Evolutionary conservation across 2,329 filamentous ascomycete species (phyloP).

Genomic region (Davidsoniella eucalypti): DNA sequence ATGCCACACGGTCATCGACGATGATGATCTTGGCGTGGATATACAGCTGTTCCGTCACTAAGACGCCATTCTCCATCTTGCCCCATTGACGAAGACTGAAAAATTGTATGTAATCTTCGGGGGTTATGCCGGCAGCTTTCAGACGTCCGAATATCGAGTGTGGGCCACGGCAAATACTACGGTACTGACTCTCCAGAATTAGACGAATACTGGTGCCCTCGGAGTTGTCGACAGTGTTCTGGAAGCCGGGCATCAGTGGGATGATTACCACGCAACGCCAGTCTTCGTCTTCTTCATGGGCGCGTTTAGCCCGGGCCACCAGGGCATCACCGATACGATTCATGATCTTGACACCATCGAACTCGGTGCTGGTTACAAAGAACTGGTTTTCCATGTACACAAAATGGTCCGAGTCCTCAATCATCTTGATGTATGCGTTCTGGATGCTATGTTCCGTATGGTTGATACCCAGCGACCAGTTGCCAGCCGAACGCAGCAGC

Average conservation of each 20-base stretch:
- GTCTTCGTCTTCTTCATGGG: conserved; percentile 65
- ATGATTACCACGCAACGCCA: conserved; percentile 87
- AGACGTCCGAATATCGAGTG: conserved; percentile 82
- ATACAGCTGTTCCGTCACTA: conserved; percentile 92
- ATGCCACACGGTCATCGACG: conserved; percentile 79
- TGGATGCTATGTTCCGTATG: conserved; percentile 88
- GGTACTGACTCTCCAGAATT: conserved; percentile 94
- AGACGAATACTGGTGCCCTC: conserved; percentile 87
- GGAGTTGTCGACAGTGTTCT: conserved; percentile 86
- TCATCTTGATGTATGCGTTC: conserved; percentile 87
- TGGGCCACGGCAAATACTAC: conserved; percentile 86
- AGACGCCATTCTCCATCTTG: conserved; percentile 64
- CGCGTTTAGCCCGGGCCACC: conserved; percentile 77
- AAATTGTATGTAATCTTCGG: conserved; percentile 90
- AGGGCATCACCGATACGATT: conserved; percentile 91
- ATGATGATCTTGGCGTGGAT: conserved; percentile 97
- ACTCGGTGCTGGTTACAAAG: conserved; percentile 85
- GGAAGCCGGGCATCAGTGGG: conserved; percentile 94
- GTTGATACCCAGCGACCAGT: conserved; percentile 84
- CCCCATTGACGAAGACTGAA: conserved; percentile 89
- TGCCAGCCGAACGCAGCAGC: conserved; percentile 74
- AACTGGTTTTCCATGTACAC: conserved; percentile 99
- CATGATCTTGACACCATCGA: conserved; percentile 70
- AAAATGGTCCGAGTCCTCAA: conserved; percentile 88
- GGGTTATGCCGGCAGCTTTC: conserved; percentile 64